Evolutionary conservation across 2,329 filamentous ascomycete genomes (phyloP), one percentile per base, ranked within the genome.

Genomic region (Orbilia oligospora): DNA sequence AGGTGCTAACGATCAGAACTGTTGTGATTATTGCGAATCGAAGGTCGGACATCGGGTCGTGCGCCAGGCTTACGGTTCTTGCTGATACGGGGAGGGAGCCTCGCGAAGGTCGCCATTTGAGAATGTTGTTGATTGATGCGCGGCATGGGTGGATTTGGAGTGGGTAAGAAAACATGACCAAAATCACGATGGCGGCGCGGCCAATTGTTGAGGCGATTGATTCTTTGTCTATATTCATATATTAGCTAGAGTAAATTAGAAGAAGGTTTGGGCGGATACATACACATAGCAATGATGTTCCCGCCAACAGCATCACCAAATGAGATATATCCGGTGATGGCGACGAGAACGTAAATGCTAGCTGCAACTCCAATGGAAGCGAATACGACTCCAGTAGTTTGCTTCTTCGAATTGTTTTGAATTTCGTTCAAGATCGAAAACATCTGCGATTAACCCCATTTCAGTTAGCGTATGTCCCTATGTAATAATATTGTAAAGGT

Each of bases 351-450:
- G 83, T 99, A 99, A 22, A 97, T 91, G 18, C 87, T 88, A 12
- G 93, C 93, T n/a, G 95, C 93, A 33, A 92, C 91, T 20, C 96
- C 96, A 81, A 97, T 97, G 82, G 94, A 97, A 3, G 91, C 88
- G 22, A 88, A 87, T 12, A 98, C 90, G 8, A 99, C 94, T 16
- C 89, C 88, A 0, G 93, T 91, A 6, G 95, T 91, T 80, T 91
- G 91, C 82, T 87, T 88, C 20, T 93, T 93, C 2, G 92, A 92
- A 84, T 94, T 93, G 83, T 97, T 91, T 75, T 90, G 88, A 81
- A 99, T 93, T 85, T 99, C 96, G 83, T 99, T 99, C 53, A 99
- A 86, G 81, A 99, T 97, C 10, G 95, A 97, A 84, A 99, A 99
- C 96, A 99, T 99, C 93, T 96, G 81, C 33, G 0, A 8, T 22